These are phyloP conservation scores for Syncephalastrum monosporum DNA, from an alignment of 371 early-diverging fungal species.

Conservation along the genomic window DNA sequence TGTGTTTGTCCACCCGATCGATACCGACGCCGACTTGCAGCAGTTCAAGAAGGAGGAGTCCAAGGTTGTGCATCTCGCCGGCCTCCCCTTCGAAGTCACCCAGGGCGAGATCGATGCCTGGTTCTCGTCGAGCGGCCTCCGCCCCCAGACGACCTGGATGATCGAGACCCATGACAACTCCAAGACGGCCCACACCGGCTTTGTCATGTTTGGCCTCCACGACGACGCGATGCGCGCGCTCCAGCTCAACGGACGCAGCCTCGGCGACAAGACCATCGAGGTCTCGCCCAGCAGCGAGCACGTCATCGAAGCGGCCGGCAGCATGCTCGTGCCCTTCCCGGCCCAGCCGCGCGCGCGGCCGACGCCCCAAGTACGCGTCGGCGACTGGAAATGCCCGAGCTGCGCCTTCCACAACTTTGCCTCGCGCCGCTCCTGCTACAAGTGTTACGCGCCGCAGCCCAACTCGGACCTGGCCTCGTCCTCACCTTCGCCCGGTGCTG, in stretches of 20 bases:
- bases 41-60: constrained; percentile 72
- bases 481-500: too few relatives aligned
- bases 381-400: constrained; percentile 78
- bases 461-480: constrained; percentile 20
- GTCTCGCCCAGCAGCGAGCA: constrained; percentile 62
- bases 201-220: constrained; percentile 57
- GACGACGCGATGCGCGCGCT: constrained; percentile 64
- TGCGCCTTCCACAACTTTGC: constrained; percentile 83
- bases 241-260: constrained; percentile 61
- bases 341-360: constrained; percentile 40
- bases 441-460: constrained; percentile 63
- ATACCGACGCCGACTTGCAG: constrained; percentile 60
- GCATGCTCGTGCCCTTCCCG: constrained; percentile 60
- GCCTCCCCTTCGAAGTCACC: constrained; percentile 61
- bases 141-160: constrained; percentile 61
- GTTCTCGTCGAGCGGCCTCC: constrained; percentile 59
- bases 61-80: constrained; percentile 63
- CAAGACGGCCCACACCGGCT: constrained; percentile 62
- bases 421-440: constrained; percentile 66
- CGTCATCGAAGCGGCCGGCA: constrained; percentile 55
- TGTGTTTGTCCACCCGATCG: constrained; percentile 67
- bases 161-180: constrained; percentile 47
- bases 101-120: constrained; percentile 68
- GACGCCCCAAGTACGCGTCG: constrained; percentile 48
- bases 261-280: constrained; percentile 70